Percentiles rank a stretch among this genome's conserved stretches.
phyloP scores from a whole-genome alignment of 257 asterid species.

The Cinchona pubescens region DNA sequence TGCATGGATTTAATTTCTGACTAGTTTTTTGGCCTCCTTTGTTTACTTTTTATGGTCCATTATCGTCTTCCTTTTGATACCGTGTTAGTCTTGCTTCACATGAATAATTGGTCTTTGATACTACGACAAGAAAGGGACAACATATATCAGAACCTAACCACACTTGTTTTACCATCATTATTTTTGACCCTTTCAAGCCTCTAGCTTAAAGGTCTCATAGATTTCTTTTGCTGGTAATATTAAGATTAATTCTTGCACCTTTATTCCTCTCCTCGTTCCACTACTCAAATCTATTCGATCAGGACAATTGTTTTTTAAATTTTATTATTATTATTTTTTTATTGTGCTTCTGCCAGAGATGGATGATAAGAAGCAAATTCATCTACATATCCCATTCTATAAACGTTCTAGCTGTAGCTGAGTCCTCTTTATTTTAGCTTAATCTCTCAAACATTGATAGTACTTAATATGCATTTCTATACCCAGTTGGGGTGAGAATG shows the following conservation, averaged over 20 bases:
- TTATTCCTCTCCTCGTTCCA: neutral
- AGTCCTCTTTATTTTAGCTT: neutral
- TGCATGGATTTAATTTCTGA: neutral
- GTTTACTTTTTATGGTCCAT: neutral
- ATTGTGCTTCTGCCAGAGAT: neutral
- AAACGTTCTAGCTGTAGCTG: neutral
- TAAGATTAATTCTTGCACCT: neutral
- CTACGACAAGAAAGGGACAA: neutral
- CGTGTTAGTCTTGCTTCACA: neutral
- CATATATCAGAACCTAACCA: neutral
- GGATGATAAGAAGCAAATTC: neutral
- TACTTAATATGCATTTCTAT: neutral
- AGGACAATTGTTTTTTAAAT: neutral
- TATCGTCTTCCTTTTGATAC: neutral
- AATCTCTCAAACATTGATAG: neutral
- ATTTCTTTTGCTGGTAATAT: neutral
- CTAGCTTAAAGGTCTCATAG: neutral
- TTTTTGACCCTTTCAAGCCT: neutral
- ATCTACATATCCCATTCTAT: neutral
- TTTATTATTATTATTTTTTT: neutral
- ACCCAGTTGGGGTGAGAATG: neutral
- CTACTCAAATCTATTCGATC: neutral
- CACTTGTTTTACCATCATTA: neutral
- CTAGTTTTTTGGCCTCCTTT: neutral
- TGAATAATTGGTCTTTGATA: neutral